These are phyloP conservation scores for Aspergillus pseudoviridinutans DNA, from an alignment of 2,329 filamentous ascomycete species.

Conservation along the genomic window DNA sequence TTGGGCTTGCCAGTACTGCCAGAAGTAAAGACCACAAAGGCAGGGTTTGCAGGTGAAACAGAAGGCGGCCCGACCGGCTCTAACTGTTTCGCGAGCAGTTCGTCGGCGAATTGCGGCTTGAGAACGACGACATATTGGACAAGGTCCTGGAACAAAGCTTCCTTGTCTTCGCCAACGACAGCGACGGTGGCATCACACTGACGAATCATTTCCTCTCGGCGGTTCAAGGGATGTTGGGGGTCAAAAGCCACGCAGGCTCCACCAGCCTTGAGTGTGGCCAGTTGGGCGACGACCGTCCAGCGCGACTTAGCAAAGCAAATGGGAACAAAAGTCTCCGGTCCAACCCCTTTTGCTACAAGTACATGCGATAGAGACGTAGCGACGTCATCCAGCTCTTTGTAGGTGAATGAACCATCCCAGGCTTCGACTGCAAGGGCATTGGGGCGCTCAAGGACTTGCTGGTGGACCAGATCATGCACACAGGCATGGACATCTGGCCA, in stretches of 20 bases:
- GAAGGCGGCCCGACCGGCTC: neutral
- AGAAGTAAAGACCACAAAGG: conserved; percentile 53
- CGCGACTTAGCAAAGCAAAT: conserved; percentile 6
- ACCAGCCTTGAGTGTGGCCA: conserved; percentile 6
- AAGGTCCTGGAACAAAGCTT: neutral
- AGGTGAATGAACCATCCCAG: conserved; percentile 1
- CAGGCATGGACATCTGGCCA: neutral
- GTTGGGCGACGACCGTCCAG: conserved; percentile 3
- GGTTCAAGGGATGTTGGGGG: conserved; percentile 2
- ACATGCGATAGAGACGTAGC: neutral
- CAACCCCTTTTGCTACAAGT: conserved; percentile 13
- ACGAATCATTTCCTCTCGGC: conserved; percentile 1
- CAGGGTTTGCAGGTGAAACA: neutral
- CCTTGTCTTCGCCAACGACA: neutral
- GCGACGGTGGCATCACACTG: neutral
- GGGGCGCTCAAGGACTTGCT: neutral
- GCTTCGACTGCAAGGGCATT: neutral
- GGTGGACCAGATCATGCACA: neutral
- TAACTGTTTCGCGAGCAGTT: neutral
- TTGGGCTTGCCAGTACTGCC: conserved; percentile 50
- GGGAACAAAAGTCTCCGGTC: conserved; percentile 9
- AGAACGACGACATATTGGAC: neutral
- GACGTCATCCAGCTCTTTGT: neutral
- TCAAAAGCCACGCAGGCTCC: conserved; percentile 7
- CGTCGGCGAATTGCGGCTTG: neutral